Percentiles rank a stretch among this genome's conserved stretches.
These are phyloP conservation scores for Pilatotrama ljubarskyi DNA, from an alignment of 768 basidiomycete species.

Conservation along the genomic window DNA sequence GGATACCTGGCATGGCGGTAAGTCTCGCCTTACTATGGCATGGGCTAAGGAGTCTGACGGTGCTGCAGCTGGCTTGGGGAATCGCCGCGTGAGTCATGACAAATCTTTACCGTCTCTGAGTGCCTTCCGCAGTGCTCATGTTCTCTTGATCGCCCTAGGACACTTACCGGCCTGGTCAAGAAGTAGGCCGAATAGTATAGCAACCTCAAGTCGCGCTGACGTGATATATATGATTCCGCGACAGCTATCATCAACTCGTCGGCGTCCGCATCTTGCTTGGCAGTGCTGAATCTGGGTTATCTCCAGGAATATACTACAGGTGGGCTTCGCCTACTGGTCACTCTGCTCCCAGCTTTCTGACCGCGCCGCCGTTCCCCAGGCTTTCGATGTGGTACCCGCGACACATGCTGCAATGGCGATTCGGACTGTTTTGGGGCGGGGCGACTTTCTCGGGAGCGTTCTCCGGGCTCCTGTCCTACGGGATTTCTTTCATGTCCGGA, in stretches of 20 bases:
- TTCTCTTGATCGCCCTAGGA: constrained; percentile 36
- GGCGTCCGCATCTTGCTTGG: constrained; percentile 61
- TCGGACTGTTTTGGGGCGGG: constrained; percentile 29
- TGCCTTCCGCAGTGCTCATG: too few species aligned
- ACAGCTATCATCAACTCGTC: constrained; percentile 61
- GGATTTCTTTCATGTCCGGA: constrained; percentile 36
- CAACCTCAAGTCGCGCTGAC: too few species aligned
- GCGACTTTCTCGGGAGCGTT: constrained; percentile 26
- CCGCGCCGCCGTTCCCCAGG: not conserved
- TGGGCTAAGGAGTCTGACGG: not conserved
- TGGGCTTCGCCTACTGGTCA: constrained; percentile 30
- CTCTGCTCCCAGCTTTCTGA: not conserved
- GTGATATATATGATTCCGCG: not conserved
- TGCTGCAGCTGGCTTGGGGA: constrained; percentile 58
- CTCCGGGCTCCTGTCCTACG: constrained; percentile 34
- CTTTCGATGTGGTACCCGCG: constrained; percentile 30
- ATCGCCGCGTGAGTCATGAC: constrained; percentile 48
- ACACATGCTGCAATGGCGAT: constrained; percentile 26
- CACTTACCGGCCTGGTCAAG: constrained; percentile 67
- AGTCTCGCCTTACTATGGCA: constrained; percentile 13
- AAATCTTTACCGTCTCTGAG: too few species aligned
- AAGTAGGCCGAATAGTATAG: constrained; percentile 43
- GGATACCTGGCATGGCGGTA: constrained; percentile 69
- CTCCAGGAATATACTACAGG: constrained; percentile 76
- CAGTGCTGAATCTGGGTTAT: constrained; percentile 66